Conservation (phyloP, 2,329 filamentous ascomycete genomes). For the Verruconis gallopava region DNA sequence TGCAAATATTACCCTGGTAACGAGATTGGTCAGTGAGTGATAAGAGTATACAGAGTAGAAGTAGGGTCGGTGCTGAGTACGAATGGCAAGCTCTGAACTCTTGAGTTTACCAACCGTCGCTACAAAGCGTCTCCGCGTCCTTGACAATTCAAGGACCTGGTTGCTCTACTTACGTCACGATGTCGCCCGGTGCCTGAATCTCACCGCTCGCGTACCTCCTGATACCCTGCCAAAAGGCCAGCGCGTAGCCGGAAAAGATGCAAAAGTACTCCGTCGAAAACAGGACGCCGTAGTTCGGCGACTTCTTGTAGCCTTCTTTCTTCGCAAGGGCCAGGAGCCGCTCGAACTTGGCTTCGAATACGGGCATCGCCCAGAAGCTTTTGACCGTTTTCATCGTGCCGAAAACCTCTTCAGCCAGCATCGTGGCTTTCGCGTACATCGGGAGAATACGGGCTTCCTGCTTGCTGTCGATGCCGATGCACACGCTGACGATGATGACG, state of each 20-base stretch:
- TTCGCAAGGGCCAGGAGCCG: conserved; percentile 29
- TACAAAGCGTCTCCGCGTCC: not conserved
- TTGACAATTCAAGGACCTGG: not conserved
- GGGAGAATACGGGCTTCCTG: conserved; percentile 24
- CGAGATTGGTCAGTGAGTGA: conserved; percentile 29
- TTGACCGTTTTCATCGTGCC: conserved; percentile 49
- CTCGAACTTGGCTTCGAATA: conserved; percentile 41
- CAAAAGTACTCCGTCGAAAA: conserved; percentile 54
- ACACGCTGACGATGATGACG: conserved; percentile 18
- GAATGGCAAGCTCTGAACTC: not conserved
- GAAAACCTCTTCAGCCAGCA: conserved; percentile 49
- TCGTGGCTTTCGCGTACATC: conserved; percentile 41
- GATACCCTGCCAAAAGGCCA: conserved; percentile 56
- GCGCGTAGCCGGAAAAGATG: conserved; percentile 51
- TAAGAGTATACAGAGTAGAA: not conserved
- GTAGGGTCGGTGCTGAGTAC: not conserved
- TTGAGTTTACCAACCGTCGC: not conserved
- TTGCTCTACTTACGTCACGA: conserved; percentile 7
- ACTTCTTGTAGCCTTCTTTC: conserved; percentile 36
- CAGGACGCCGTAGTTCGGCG: conserved; percentile 42
- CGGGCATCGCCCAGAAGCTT: conserved; percentile 47
- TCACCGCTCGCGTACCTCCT: conserved; percentile 13
- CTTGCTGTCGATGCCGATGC: conserved; percentile 23
- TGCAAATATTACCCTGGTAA: conserved; percentile 15
- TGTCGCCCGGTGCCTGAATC: conserved; percentile 1